phyloP scores from a whole-genome alignment of 2,329 filamentous ascomycete genomes.

The Sporothrix protearum region DNA sequence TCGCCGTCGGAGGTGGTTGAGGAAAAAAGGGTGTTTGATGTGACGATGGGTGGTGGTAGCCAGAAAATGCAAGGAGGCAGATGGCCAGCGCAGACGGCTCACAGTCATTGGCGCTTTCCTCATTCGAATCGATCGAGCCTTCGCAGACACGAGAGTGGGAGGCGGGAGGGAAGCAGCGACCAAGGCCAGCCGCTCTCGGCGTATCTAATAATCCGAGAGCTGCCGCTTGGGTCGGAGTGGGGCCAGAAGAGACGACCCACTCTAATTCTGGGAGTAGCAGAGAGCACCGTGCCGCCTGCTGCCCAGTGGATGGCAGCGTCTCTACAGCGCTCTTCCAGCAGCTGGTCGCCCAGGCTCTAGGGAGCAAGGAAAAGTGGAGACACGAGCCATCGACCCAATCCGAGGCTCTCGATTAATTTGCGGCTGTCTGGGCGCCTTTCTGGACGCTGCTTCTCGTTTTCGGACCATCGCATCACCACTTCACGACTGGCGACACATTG shows the following conservation, averaged over 20 bases:
- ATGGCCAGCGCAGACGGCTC: constrained; percentile 5
- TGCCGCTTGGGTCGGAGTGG: neutral
- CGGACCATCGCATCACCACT: constrained; percentile 9
- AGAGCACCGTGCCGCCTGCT: neutral
- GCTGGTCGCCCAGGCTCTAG: neutral
- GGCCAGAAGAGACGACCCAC: neutral
- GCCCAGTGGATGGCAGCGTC: neutral
- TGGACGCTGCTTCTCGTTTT: constrained; percentile 8
- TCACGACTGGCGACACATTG: constrained; percentile 8
- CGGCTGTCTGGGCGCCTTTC: neutral
- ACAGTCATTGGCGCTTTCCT: constrained; percentile 19
- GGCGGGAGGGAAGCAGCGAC: neutral
- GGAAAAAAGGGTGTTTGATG: constrained; percentile 1
- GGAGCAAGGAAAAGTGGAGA: neutral
- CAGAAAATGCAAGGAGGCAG: constrained; percentile 7
- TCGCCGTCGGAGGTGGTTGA: neutral
- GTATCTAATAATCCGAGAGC: constrained; percentile 25
- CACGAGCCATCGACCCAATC: constrained; percentile 26
- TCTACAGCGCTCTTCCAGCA: neutral
- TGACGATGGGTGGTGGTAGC: neutral
- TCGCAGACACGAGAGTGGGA: neutral
- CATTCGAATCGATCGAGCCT: constrained; percentile 1
- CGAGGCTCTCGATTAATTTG: constrained; percentile 27
- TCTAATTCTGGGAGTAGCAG: neutral
- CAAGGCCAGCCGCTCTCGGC: constrained; percentile 16